Evolutionary conservation across 2,329 filamentous ascomycete genomes (phyloP), one percentile per base, ranked within the genome.

Genomic region (Exophiala mesophila): DNA sequence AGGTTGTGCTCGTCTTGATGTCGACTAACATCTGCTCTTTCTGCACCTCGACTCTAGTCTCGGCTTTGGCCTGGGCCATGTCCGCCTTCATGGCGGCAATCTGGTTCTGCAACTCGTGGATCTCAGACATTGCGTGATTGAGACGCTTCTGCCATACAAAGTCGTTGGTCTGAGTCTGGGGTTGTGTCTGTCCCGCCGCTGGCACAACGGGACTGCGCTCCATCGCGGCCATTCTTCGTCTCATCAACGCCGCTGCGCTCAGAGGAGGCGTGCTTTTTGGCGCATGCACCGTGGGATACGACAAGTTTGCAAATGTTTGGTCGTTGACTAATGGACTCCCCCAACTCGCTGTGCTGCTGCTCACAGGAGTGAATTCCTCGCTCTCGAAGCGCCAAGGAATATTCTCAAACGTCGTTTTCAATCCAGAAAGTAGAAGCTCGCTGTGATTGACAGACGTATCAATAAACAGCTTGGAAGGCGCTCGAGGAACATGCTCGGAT

Each of bases 111-210:
- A 52, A 40, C 9, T 46, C 39, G 10, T 35, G 47, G 16, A 49
- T 52, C 30, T 52, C 49, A 28, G 49, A 45, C 49, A 52, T 49
- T 2, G 49, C 46, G n/a, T 44, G 33, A 16, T 31, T 38, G 21
- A 52, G 44, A 6, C 46, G 49, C 28, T 44, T 52, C 34, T 52
- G 47, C 39, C 36, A 47, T 10, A 45, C 30, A 9, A 41, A 21
- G 10, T 47, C 47, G 9, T 35, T 33, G 13, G 41, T 34, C 32
- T 41, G 40, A 10, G 41, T 9, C 24, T 47, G 41, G 26, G 44
- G 13, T 2, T 40, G 44, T n/a, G n/a, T n/a, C n/a, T n/a, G n/a
- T n/a, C n/a, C n/a, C 23, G 23, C 6, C 10, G 41, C 34, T 10
- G 38, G 34, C 12, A 40, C 31, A 12, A 44, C 26, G 7, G 44